These are phyloP conservation scores for Starmera caribaea DNA, from an alignment of 805 yeast species.

Conservation along the genomic window DNA sequence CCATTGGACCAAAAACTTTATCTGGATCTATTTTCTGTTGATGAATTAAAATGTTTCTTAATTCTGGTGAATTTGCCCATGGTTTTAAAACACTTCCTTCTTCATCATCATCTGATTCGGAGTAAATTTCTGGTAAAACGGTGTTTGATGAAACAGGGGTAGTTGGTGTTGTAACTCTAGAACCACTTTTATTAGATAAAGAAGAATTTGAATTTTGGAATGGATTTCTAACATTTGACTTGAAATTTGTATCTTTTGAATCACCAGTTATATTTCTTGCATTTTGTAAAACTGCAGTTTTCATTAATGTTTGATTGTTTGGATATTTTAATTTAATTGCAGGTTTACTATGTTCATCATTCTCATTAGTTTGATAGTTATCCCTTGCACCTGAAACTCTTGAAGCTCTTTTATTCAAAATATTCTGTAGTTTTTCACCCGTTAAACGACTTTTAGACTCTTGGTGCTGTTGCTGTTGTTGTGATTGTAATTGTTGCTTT, in stretches of 20 bases:
- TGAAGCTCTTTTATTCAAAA: slow-evolving; percentile 14
- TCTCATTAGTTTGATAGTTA: slow-evolving; percentile 5
- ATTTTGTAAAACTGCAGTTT: slow-evolving; percentile 23
- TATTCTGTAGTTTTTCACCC: slow-evolving; percentile 12
- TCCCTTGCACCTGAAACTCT: slow-evolving; percentile 16
- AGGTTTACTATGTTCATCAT: slow-evolving; percentile 1
- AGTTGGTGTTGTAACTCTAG: slow-evolving; percentile 11
- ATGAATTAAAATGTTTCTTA: slow-evolving; percentile 32
- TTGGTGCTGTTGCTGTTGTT: slow-evolving; percentile 4
- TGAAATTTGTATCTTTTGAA: no score
- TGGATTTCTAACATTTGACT: slow-evolving; percentile 7
- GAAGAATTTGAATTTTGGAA: slow-evolving; percentile 3
- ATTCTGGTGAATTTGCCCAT: slow-evolving; percentile 57
- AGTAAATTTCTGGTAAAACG: slow-evolving; percentile 35
- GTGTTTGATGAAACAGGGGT: slow-evolving; percentile 5
- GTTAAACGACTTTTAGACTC: slow-evolving; percentile 19
- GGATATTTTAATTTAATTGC: slow-evolving; percentile 3
- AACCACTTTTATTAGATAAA: not conserved
- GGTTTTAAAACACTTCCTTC: slow-evolving; percentile 37
- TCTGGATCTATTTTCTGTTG: slow-evolving; percentile 56
- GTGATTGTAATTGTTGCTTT: slow-evolving; percentile 1
- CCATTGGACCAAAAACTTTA: slow-evolving; percentile 65
- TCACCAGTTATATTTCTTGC: slow-evolving; percentile 14
- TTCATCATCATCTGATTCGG: slow-evolving; percentile 47
- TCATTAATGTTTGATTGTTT: slow-evolving; percentile 20